Evolutionary conservation across 495 filamentous ascomycete genomes (phyloP).

Genomic region (Aspergillus campestris): DNA sequence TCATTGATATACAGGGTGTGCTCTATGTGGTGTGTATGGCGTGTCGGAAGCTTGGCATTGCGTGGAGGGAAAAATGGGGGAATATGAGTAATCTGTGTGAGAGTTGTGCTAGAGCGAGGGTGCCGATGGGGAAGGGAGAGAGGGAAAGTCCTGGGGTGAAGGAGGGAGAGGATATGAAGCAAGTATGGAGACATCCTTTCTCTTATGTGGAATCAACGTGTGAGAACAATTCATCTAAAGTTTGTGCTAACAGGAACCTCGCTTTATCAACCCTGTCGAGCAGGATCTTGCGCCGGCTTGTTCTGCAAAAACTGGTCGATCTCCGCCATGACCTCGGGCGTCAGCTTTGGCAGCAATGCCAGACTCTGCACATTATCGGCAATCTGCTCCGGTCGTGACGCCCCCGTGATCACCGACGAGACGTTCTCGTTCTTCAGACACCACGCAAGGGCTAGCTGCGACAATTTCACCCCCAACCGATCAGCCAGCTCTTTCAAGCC

Average conservation of each 20-base stretch:
- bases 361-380: slow-evolving; percentile 61
- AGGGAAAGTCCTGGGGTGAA: too few relatives aligned
- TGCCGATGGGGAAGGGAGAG: not conserved
- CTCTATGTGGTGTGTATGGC: slow-evolving; percentile 20
- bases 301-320: slow-evolving; percentile 61
- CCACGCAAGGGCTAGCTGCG: slow-evolving; percentile 69
- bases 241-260: not conserved
- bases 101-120: not conserved
- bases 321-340: slow-evolving; percentile 57
- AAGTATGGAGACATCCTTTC: too few relatives aligned
- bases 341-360: slow-evolving; percentile 51
- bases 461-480: slow-evolving; percentile 53
- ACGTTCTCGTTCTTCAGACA: slow-evolving; percentile 69
- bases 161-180: too few relatives aligned
- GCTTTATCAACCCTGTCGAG: slow-evolving; percentile 11
- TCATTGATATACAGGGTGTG: slow-evolving; percentile 14
- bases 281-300: slow-evolving; percentile 41
- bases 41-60: slow-evolving; percentile 18
- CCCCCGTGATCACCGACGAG: slow-evolving; percentile 68
- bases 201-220: not conserved
- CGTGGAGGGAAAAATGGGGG: slow-evolving; percentile 9
- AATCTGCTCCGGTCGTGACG: slow-evolving; percentile 63
- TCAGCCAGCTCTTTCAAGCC: slow-evolving; percentile 49
- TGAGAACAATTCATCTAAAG: not conserved
- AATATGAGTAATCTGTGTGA: slow-evolving; percentile 5